Base-by-base conservation (phyloP, 495 filamentous ascomycete genomes). In the Aspergillus carlsbadensis region DNA sequence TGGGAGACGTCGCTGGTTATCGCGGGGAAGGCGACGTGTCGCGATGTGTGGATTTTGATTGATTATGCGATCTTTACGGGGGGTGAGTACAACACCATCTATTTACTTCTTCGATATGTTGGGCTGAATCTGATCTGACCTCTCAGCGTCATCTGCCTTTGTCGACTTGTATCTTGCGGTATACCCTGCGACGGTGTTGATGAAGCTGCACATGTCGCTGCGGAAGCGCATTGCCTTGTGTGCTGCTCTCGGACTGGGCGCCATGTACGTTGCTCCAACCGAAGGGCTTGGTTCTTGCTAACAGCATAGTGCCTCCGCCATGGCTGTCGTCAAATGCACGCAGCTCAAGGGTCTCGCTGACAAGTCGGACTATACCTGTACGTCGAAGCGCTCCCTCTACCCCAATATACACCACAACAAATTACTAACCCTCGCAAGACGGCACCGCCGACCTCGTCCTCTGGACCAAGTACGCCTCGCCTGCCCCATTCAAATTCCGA, bases 201-300 rank as follows among this genome's bases (percentile, higher is more conserved):
- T 66, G 55, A 70, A 70, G 15, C 65, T 75, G 4, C 66, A 75
- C 20, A 74, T 77, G 72, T 73, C 67, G 10, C 48, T 74, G 31
- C 69, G 66, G 7, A 75, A 77, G 59, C 65, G 65, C 43, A 24
- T 73, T 10, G 74, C 68, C 11, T 55, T 77, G 11, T 67, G 63
- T 44, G 59, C 65, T 17, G 69, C 70, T 20, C 42, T 77, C 7
- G 70, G 72, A 5, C 60, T 77, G 0, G 74, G 74, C 22, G 42
- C 67, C 6, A 57, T 73, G 72, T 75, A 62, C 50, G 69, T 66
- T 3, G 10, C 31, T 34, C 4, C 18, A 10, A 50, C 2, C 18
- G 20, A 5, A 7, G 8, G 2, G 7, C 8, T 10, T 41, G n/a
- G 6, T 51, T 10, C 31, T 34, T 13, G 29, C 22, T 59, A n/a